Percentiles rank a stretch among this genome's conserved stretches.
Conservation (phyloP, 2,329 filamentous ascomycete genomes). For the Macroventuria anomochaeta region DNA sequence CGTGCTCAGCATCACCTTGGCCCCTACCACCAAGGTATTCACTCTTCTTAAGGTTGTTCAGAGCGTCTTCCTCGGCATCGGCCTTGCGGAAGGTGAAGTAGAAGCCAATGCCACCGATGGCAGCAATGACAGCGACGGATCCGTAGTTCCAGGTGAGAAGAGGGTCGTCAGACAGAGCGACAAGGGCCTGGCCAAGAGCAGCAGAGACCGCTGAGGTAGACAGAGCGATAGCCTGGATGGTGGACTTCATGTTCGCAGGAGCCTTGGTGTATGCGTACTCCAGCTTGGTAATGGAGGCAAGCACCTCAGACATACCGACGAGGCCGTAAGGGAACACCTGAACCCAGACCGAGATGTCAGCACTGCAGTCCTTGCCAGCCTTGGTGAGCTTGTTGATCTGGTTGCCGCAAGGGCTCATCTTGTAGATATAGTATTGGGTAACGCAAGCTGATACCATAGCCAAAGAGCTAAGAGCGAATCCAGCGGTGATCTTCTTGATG, state of each 20-base stretch:
- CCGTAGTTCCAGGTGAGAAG: constrained; percentile 44
- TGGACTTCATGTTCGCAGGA: constrained; percentile 66
- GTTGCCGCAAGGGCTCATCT: constrained; percentile 35
- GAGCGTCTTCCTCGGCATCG: constrained; percentile 41
- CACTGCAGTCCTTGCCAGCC: constrained; percentile 52
- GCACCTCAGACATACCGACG: constrained; percentile 66
- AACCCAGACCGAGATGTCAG: constrained; percentile 61
- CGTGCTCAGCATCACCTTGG: constrained; percentile 24
- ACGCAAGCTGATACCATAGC: constrained; percentile 66
- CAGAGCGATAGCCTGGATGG: constrained; percentile 45
- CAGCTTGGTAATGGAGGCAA: constrained; percentile 71
- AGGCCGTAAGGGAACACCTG: constrained; percentile 62
- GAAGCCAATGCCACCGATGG: constrained; percentile 41
- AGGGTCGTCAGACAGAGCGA: constrained; percentile 41
- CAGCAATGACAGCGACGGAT: constrained; percentile 41
- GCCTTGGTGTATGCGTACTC: constrained; percentile 58
- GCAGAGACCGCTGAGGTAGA: constrained; percentile 45
- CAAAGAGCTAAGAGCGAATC: constrained; percentile 69
- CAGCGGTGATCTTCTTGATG: constrained; percentile 76
- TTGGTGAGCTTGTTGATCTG: constrained; percentile 38
- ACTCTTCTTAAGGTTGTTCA: constrained; percentile 41
- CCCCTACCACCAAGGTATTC: constrained; percentile 28
- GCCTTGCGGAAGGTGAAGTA: constrained; percentile 43
- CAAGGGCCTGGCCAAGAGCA: constrained; percentile 43
- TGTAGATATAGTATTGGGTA: constrained; percentile 62